A percentile compares a stretch with the other conserved stretches of the same genome.
Evolutionary conservation across 2,329 filamentous ascomycete genomes (phyloP).

Genomic region (Nakataea oryzae): DNA sequence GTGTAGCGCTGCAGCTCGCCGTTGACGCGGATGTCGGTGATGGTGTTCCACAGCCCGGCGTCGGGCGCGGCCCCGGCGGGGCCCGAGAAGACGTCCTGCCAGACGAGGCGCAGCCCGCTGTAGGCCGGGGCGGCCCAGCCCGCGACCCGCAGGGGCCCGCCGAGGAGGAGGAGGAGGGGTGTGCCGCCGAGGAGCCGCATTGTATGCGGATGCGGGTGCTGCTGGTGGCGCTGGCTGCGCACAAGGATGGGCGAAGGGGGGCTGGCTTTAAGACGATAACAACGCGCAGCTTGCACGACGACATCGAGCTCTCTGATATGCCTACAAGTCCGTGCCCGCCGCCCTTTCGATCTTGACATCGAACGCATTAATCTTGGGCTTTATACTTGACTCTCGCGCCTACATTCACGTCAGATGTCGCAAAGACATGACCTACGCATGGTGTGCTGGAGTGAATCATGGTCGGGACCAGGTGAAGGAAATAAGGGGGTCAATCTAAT

Average conservation of each 20-base stretch:
- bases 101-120: slow-evolving; percentile 25
- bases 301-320: background rate
- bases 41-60: slow-evolving; percentile 27
- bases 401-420: background rate
- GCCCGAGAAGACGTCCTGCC: slow-evolving; percentile 33
- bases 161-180: slow-evolving; percentile 14
- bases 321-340: background rate
- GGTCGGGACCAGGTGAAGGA: background rate
- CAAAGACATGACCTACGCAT: background rate
- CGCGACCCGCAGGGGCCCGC: slow-evolving; percentile 16
- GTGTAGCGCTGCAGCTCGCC: slow-evolving; percentile 36
- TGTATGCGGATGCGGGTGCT: too few species aligned
- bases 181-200: slow-evolving; percentile 7
- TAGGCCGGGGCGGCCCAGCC: slow-evolving; percentile 29
- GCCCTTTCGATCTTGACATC: too few species aligned
- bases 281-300: background rate
- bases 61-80: slow-evolving; percentile 20
- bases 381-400: background rate
- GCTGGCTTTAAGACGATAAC: background rate
- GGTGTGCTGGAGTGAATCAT: background rate
- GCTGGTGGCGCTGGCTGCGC: too few species aligned
- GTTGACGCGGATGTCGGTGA: slow-evolving; percentile 22
- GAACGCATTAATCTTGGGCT: background rate
- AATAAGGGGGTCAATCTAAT: background rate
- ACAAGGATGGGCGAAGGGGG: too few species aligned